Evolutionary conservation across 768 basidiomycete genomes (phyloP).

Genomic region (Leccinum rimulosum): DNA sequence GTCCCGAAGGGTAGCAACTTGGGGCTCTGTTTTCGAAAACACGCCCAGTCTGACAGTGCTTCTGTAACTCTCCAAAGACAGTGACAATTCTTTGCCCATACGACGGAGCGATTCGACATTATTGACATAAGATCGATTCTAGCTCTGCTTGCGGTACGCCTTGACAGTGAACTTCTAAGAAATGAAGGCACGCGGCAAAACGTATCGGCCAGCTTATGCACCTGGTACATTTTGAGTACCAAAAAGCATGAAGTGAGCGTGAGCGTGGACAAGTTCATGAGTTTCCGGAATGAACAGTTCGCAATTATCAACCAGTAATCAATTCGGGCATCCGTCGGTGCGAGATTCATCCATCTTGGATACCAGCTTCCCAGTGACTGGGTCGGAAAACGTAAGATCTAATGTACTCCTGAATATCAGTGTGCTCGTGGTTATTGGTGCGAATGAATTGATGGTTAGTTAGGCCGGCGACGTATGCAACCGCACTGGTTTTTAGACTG

Average conservation of each 20-base stretch:
- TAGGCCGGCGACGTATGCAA: conserved; percentile 89
- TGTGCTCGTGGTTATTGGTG: conserved; percentile 99
- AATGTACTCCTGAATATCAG: conserved; percentile 98
- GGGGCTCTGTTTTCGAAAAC: conserved; percentile 89
- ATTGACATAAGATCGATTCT: conserved; percentile 89
- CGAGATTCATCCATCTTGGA: conserved; percentile 96
- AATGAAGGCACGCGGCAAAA: conserved; percentile 94
- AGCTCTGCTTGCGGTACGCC: conserved; percentile 94
- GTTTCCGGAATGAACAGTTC: conserved; percentile 96
- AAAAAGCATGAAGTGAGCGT: conserved; percentile 96
- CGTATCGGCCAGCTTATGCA: conserved; percentile 90
- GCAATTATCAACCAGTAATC: conserved; percentile 94
- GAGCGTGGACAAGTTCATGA: conserved; percentile 88
- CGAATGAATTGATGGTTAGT: conserved; percentile 96
- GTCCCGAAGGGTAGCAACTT: conserved; percentile 88
- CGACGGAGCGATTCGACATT: conserved; percentile 91
- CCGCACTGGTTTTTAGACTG: conserved; percentile 88
- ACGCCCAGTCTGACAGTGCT: conserved; percentile 82
- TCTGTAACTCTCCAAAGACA: conserved; percentile 92
- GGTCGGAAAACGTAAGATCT: conserved; percentile 94
- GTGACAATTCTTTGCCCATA: conserved; percentile 87
- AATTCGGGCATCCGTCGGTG: conserved; percentile 95
- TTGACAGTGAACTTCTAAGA: conserved; percentile 95
- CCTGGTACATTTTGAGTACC: conserved; percentile 99
- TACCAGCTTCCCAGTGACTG: conserved; percentile 84